Conservation (phyloP, 192 early-diverging fungal species). For the Coemansia sp. region DNA sequence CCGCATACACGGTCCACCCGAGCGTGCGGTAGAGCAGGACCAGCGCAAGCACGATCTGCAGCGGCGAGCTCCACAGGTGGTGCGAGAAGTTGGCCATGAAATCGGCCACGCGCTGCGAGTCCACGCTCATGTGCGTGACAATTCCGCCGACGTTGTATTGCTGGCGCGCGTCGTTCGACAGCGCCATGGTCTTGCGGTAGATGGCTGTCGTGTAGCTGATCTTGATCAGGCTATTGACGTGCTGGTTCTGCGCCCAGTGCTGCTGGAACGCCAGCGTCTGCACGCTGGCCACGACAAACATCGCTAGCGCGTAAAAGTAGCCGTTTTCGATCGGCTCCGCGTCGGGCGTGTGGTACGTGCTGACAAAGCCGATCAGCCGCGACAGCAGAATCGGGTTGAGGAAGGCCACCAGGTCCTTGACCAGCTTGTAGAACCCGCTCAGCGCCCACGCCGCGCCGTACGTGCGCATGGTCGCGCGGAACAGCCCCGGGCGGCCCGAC, state of each 20-base stretch:
- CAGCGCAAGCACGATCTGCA: conserved; percentile 80
- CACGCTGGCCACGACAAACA: conserved; percentile 76
- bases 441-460: conserved; percentile 73
- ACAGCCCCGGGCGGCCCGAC: conserved; percentile 65
- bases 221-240: conserved; percentile 78
- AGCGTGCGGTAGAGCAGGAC: conserved; percentile 81
- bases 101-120: conserved; percentile 70
- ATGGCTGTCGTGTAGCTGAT: conserved; percentile 83
- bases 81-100: conserved; percentile 70
- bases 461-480: conserved; percentile 61
- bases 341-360: conserved; percentile 55
- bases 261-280: conserved; percentile 89
- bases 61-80: conserved; percentile 76
- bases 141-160: conserved; percentile 83
- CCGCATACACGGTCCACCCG: conserved; percentile 81
- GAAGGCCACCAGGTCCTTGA: conserved; percentile 80
- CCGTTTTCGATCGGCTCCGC: conserved; percentile 73
- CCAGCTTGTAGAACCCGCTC: conserved; percentile 76
- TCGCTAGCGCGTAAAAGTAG: conserved; percentile 74
- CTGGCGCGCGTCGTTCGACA: conserved; percentile 83
- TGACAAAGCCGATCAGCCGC: conserved; percentile 70
- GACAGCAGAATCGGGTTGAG: conserved; percentile 81
- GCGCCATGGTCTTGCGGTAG: conserved; percentile 81
- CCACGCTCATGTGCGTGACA: conserved; percentile 73
- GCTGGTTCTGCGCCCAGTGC: conserved; percentile 86